Evolutionary conservation across 768 basidiomycete genomes (phyloP), one percentile per base, ranked within the genome.

Genomic region (Mrakia frigida): DNA sequence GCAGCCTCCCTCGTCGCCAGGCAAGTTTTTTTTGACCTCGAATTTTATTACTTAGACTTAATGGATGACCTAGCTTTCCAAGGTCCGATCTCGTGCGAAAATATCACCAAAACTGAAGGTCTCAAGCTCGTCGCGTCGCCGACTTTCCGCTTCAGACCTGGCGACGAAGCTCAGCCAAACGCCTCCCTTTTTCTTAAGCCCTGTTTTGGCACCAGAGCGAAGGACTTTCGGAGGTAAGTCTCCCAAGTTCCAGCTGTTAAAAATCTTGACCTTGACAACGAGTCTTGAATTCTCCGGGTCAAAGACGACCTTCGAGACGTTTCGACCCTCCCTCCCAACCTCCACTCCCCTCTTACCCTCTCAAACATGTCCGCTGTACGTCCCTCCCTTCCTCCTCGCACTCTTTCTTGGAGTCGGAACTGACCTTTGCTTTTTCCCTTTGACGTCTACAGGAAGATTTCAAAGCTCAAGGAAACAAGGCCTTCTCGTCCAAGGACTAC

Each of bases 391-490:
- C 33, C 6, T 11, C 11, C 61, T 37, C 61, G 6, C 21, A 9
- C 61, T 63, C 46, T 18, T 6, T 50, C 46, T 21, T 18, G 0
- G 10, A 16, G 7, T 14, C 7, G 31, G 18, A 50, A 11, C 69
- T 70, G 69, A 70, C 43, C 9, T 23, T 1, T 13, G 4, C 43
- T 21, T 46, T 9, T 21, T 9, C 10, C 13, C 23, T 28, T 6
- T 14, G 46, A 50, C 46, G 39, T 21, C 14, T 70, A 3, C 77
- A 88, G 87, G 86, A 86, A 82, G 85, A 88, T 77, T 86, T 97
- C 79, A 98, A 98, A 86, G 92, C 93, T 82, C 89, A 89, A 82
- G 95, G 94, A 81, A 98, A 98, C 87, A 94, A 94, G 82, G 94
- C 95, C 31, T 98, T 98, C 85, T 87, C 91, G 53, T 92, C 92